Conservation (phyloP, 139 green algal genomes). For the Chlamydomonas urium region DNA sequence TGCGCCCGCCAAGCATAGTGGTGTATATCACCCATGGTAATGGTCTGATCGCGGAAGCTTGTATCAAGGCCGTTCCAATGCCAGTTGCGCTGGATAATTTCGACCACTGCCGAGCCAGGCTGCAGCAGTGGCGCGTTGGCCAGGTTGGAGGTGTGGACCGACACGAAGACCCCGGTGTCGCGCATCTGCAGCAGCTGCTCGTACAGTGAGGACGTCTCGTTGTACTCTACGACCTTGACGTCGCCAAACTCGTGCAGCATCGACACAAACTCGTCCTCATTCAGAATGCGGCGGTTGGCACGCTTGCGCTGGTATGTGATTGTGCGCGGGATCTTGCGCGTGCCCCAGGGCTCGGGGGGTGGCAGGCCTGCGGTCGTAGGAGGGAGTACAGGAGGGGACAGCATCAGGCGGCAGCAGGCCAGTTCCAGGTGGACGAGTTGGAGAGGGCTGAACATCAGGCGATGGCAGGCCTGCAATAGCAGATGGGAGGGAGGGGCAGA, state of each 20-base stretch:
- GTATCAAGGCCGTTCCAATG: slow-evolving; percentile 55
- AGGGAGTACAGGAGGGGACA: too few species aligned
- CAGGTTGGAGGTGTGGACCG: slow-evolving; percentile 79
- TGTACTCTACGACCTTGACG: slow-evolving; percentile 53
- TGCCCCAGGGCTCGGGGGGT: slow-evolving; percentile 12
- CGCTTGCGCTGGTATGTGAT: slow-evolving; percentile 84
- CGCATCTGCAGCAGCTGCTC: slow-evolving; percentile 76
- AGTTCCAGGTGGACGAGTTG: neutral
- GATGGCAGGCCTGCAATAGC: neutral
- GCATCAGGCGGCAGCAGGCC: too few species aligned
- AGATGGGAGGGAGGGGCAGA: neutral
- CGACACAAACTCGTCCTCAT: slow-evolving; percentile 62
- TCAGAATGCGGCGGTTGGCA: slow-evolving; percentile 78
- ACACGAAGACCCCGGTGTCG: slow-evolving; percentile 69
- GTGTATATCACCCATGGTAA: slow-evolving; percentile 81
- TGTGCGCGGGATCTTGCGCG: slow-evolving; percentile 30
- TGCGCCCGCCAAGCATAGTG: slow-evolving; percentile 77
- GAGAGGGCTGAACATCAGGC: neutral
- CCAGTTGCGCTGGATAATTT: slow-evolving; percentile 87
- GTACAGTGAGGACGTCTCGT: slow-evolving; percentile 50
- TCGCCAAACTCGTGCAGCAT: slow-evolving; percentile 66
- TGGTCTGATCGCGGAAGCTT: slow-evolving; percentile 60
- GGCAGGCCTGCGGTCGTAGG: slow-evolving; percentile 40
- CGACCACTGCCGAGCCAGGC: slow-evolving; percentile 70
- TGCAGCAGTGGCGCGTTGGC: slow-evolving; percentile 79